Evolutionary conservation across 2,329 filamentous ascomycete genomes (phyloP), one percentile per base, ranked within the genome.

Genomic region (Clonostachys byssicola): DNA sequence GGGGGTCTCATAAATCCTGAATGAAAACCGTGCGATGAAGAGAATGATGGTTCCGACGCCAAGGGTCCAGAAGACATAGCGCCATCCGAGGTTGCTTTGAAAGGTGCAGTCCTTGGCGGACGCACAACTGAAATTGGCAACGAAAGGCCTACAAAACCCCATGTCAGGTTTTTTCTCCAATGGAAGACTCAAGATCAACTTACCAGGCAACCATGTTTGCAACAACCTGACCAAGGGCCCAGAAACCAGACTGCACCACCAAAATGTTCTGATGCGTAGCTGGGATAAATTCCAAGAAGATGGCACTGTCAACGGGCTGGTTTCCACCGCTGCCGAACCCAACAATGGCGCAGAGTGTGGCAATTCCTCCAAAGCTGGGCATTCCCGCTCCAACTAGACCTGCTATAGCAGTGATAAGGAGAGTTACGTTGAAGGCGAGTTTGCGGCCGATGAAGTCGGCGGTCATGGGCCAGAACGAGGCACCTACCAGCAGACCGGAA

Each of bases 351-450:
- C 73, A 76, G 49, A 84, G 78, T 2, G 67, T 62, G 3, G 73
- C 74, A 30, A 81, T 70, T 2, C 73, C 76, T 0, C 70, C 73
- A 49, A 83, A 85, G 49, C 72, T 80, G 5, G 77, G 77, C 1
- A 76, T 72, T 1, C 75, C 73, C 0, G 78, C 80, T 5, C 75
- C 76, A 2, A 76, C 60, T 17, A 83, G 63, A 1, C 78, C 81
- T 51, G 81, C 84, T 2, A 81, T 64, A 0, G 71, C 73, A 0
- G 78, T 77, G 34, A 83, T 73, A 5, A 76, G 71, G 20, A 83
- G 72, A 1, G 80, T 83, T 8, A 79, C 58, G 52, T 83, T 84
- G 61, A 84, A 84, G 0, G 78, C 80, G 67, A 73, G 75, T 43
- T 73, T 66, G 12, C 80, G 72, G n/a, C 80, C 80, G 51, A 83